Evolutionary conservation across 345 rosid species (phyloP).

Genomic region (Cardamine chenopodiifolia): DNA sequence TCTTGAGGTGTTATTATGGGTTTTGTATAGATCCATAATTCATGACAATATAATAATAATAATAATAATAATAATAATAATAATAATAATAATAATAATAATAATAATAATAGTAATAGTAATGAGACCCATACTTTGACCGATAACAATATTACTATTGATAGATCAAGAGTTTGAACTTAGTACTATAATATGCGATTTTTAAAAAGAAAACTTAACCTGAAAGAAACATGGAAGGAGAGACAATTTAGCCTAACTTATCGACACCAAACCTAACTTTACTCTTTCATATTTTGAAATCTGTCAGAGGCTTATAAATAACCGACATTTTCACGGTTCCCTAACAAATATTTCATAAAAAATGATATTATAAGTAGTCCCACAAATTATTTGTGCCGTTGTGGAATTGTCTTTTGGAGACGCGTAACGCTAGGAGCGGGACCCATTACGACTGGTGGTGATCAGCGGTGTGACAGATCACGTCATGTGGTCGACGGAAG

Average conservation of each 20-base stretch:
- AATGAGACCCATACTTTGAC: conserved; percentile 15
- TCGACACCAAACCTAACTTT: conserved; percentile 12
- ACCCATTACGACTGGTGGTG: conserved; percentile 27
- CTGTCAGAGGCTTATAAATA: conserved; percentile 12
- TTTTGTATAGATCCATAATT: neutral
- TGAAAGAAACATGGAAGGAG: neutral
- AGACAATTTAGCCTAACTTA: neutral
- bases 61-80: neutral
- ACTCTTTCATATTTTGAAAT: neutral
- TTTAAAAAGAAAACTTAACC: neutral
- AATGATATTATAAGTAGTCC: neutral
- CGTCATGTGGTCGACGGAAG: conserved; percentile 37
- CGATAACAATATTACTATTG: neutral
- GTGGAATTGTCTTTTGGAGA: conserved; percentile 32
- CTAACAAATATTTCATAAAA: neutral
- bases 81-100: neutral
- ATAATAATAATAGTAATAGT: neutral
- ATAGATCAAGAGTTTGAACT: neutral
- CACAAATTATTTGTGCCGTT: conserved; percentile 18
- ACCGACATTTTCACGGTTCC: conserved; percentile 10
- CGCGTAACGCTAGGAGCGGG: conserved; percentile 20
- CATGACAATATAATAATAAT: neutral
- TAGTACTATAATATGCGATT: neutral
- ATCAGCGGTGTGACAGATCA: conserved; percentile 45
- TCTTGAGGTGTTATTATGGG: conserved; percentile 27